These are phyloP conservation scores for Gnomoniopsis sp. DNA, from an alignment of 2,329 filamentous ascomycete species.

Conservation along the genomic window DNA sequence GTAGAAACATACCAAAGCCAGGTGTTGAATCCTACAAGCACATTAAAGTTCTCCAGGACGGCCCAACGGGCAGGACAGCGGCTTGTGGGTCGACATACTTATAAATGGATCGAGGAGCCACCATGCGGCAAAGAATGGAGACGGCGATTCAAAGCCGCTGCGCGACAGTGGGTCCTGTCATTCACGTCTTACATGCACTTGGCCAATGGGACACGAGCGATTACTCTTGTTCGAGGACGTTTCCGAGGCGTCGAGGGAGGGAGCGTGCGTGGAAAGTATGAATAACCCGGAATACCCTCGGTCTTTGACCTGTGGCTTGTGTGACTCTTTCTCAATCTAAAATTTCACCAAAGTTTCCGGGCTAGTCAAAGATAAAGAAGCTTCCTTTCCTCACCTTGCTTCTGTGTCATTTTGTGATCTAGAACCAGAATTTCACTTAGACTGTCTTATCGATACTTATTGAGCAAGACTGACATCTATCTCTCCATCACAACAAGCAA, in stretches of 20 bases:
- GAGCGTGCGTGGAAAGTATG: conserved; percentile 7
- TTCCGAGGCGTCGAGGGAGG: not conserved
- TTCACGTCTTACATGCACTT: conserved; percentile 1
- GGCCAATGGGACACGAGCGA: conserved; percentile 10
- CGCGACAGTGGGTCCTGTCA: conserved; percentile 4
- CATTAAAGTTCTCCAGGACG: not conserved
- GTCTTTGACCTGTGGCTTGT: conserved; percentile 1
- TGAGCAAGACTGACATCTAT: conserved; percentile 15
- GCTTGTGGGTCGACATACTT: not conserved
- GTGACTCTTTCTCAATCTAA: conserved; percentile 11
- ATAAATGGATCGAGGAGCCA: not conserved
- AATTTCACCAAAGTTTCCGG: not conserved
- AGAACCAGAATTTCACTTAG: not conserved
- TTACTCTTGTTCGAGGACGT: conserved; percentile 8
- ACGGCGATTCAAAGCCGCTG: not conserved
- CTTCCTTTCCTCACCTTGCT: not conserved
- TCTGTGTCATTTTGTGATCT: not conserved
- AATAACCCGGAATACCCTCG: conserved; percentile 13
- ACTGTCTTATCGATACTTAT: not conserved
- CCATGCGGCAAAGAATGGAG: not conserved
- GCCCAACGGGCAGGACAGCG: not conserved
- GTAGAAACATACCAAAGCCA: not conserved
- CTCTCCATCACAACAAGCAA: conserved; percentile 4
- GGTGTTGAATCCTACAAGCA: not conserved
- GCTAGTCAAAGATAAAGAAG: not conserved